Base-by-base conservation (phyloP, 2,329 filamentous ascomycete species). In the Pyrenochaeta sp. region DNA sequence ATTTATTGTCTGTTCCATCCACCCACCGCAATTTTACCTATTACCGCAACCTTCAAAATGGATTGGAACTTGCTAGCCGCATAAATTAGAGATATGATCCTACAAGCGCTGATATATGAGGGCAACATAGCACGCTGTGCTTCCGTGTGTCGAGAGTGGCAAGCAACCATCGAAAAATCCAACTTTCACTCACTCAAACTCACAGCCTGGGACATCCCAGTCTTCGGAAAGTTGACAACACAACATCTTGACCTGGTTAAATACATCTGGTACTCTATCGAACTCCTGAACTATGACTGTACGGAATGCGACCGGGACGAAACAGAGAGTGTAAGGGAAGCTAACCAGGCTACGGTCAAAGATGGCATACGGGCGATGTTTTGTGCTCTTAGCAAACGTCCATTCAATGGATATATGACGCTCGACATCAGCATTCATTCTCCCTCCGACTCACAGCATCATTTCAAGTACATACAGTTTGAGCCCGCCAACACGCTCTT, bases 401-500 rank as follows among this genome's bases (percentile, higher is more conserved):
- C 29, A 35, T 12, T 14, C 14, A 17, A 46, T 12, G 49, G 44
- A 41, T n/a, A 46, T 37, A n/a, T 53, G 31, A 49, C 45, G 20
- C 49, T 56, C n/a, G 54, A 56, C 32, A 45, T 56, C 40, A 53
- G 49, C 31, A 23, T 56, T 15, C 29, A 53, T 46, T 56, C 49
- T 45, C 54, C 54, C n/a, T 45, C 43, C 17, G 49, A 53, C 31
- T 39, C 44, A 14, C 6, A 53, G 32, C 54, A 52, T 37, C 29
- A 48, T 39, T 53, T 53, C 32, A 49, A 53, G 29, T 40, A 56
- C 20, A 45, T 52, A 45, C 23, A 36, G n/a, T 52, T 49, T 49
- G 44, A 49, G 33, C 54, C 43, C 18, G 44, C 53, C 15, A 36
- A 45, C 20, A 15, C 29, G 18, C 43, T 30, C n/a, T n/a, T n/a